These are phyloP conservation scores for Solanum commersonii DNA, from an alignment of 257 asterid species.

Conservation along the genomic window DNA sequence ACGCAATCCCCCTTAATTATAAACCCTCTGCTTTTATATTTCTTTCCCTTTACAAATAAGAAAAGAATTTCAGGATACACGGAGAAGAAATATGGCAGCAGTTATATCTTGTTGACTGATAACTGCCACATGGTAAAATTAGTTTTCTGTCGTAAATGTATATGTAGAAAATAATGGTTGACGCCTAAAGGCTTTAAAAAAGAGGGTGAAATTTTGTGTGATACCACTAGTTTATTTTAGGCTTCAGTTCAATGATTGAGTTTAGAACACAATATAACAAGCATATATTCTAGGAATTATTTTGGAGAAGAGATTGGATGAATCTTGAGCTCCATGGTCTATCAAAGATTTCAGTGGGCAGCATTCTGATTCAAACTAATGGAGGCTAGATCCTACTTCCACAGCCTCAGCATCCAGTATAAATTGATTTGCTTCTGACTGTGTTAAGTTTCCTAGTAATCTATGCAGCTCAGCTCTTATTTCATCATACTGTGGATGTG, in stretches of 20 bases:
- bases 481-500: constrained; percentile 24
- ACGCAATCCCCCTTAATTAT: background rate
- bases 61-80: background rate
- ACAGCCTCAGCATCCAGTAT: background rate
- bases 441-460: constrained; percentile 26
- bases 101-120: background rate
- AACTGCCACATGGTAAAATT: background rate
- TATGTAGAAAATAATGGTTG: background rate
- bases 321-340: background rate
- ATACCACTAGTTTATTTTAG: background rate
- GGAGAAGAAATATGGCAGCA: background rate
- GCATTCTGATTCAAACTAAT: background rate
- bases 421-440: constrained; percentile 8
- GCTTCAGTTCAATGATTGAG: background rate
- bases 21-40: background rate
- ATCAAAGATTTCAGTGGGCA: background rate
- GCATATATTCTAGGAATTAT: background rate
- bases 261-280: background rate
- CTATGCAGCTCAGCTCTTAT: constrained; percentile 26
- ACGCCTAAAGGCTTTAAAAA: background rate
- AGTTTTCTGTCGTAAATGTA: background rate
- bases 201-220: background rate
- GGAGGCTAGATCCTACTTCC: background rate
- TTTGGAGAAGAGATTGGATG: background rate
- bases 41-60: background rate